Evolutionary conservation across 2,329 filamentous ascomycete species (phyloP), one percentile per base, ranked within the genome.

Genomic region (Pyrenophora tritici-repentis): DNA sequence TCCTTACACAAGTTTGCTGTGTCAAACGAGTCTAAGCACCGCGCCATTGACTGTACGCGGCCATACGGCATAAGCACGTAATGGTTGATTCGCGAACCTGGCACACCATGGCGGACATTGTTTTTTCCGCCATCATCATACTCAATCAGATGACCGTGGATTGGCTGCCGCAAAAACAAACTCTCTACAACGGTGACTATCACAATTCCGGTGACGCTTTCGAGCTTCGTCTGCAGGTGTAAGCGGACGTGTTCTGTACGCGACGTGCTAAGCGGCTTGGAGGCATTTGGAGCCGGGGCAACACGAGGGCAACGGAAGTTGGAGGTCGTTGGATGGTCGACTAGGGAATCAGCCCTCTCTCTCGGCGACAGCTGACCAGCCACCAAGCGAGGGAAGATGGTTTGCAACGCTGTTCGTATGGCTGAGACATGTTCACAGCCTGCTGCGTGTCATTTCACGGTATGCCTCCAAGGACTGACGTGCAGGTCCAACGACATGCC

Each of bases 131-230:
- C 18, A 34, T 49, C 57, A 57, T 55, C 52, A 52, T 58, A 36
- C 44, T 53, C 56, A 46, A 54, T 65, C 59, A 61, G 52, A 61
- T 60, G 58, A 62, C 48, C 45, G 46, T 37, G 50, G 46, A 57
- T 52, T 62, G 59, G 57, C 41, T 50, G 53, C 58, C 55, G 47
- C 46, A 60, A 66, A 65, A 64, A 62, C 46, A 39, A 58, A 55
- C 26, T 45, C 32, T 43, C 33, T 55, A 37, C 39, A 62, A 63
- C 59, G 62, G 59, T 45, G 55, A 44, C 48, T 34, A 49, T 41
- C 37, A 26, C 7, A 54, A 60, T 62, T 60, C 55, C 53, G 59
- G 60, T 58, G 58, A 64, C 58, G 58, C 61, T 59, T 47, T 32
- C 26, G 26, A 10, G 7, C 2, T 41, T 47, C 2, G 22, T 24